Percentiles rank a stretch among this genome's conserved stretches.
Evolutionary conservation across 1,139 yeast genomes (phyloP).

Genomic region (Eremothecium coryli): DNA sequence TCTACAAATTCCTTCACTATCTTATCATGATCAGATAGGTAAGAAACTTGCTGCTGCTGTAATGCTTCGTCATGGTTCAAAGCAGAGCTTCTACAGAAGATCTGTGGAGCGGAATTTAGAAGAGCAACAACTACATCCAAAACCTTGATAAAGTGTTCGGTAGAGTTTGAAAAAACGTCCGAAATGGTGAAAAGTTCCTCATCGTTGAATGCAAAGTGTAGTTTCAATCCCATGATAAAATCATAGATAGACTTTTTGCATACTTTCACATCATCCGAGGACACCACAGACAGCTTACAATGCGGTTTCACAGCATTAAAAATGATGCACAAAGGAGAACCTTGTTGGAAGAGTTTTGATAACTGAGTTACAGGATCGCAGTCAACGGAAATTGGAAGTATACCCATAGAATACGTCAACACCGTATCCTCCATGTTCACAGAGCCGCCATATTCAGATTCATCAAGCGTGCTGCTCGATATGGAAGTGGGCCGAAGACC

Average conservation of each 20-base stretch:
- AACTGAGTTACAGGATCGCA: conserved; percentile 91
- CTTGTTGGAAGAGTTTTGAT: conserved; percentile 84
- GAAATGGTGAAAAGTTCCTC: conserved; percentile 84
- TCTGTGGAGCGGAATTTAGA: conserved; percentile 42
- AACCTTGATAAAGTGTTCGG: conserved; percentile 68
- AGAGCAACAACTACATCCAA: conserved; percentile 60
- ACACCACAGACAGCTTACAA: conserved; percentile 41
- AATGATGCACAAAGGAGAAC: conserved; percentile 81
- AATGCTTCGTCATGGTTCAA: conserved; percentile 4
- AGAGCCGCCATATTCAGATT: conserved; percentile 31
- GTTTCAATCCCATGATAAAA: conserved; percentile 79
- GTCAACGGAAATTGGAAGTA: conserved; percentile 58
- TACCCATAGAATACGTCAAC: conserved; percentile 65
- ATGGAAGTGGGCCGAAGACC: conserved; percentile 15
- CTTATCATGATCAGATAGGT: conserved; percentile 33
- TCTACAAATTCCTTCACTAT: conserved; percentile 77
- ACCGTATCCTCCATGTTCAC: conserved; percentile 25
- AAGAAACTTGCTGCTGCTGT: conserved; percentile 1
- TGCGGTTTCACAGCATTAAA: conserved; percentile 49
- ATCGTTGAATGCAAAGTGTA: conserved; percentile 64
- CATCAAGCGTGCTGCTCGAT: conserved; percentile 23
- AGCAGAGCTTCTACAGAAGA: conserved; percentile 18
- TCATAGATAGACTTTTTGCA: conserved; percentile 89
- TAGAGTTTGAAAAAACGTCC: conserved; percentile 75
- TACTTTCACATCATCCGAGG: conserved; percentile 69